Base-by-base conservation (phyloP, 306 rosid species). In the Gastrolobium bilobum region DNA sequence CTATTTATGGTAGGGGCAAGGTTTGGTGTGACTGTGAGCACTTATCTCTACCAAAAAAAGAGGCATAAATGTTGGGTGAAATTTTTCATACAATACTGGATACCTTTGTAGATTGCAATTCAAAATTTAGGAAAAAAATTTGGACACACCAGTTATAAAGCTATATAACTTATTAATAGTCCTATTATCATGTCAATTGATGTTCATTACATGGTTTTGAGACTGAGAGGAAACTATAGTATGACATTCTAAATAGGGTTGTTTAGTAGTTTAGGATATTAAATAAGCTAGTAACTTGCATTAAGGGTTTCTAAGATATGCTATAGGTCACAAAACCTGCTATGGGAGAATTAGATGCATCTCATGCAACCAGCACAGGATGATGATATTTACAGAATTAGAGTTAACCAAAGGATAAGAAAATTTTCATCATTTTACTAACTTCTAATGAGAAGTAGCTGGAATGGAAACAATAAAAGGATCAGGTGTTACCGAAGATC, bases 271-370 rank as follows among this genome's bases (percentile, higher is more conserved):
- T n/a, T n/a, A n/a, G n/a, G n/a, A n/a, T n/a, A n/a, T n/a, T n/a
- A n/a, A n/a, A n/a, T n/a, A n/a, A n/a, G n/a, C n/a, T n/a, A 4
- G 57, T 39, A 26, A 76, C 51, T 15, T 75, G 61, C 69, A 44
- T 11, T 5, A 7, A 46, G 20, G 60, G 48, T 46, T 11, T 51
- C 40, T 68, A 7, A 37, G 62, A 34, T 34, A 35, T 14, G 35
- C 34, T 42, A 39, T 64, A 7, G 20, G 2, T 42, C 34, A 35
- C 26, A 20, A 20, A 20, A 20, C 26, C 26, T 20, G 26, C 26
- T 70, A 14, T 1, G 6, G 11, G 53, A 53, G 46, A 71, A 46
- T 35, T 54, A 39, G 58, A 53, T 72, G 52, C 52, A 72, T 54
- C 30, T 29, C 47, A 54, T 15, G 11, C 51, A 39, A 54, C 10